These are phyloP conservation scores for Penicillium soppii DNA, from an alignment of 495 filamentous ascomycete genomes.

Conservation along the genomic window DNA sequence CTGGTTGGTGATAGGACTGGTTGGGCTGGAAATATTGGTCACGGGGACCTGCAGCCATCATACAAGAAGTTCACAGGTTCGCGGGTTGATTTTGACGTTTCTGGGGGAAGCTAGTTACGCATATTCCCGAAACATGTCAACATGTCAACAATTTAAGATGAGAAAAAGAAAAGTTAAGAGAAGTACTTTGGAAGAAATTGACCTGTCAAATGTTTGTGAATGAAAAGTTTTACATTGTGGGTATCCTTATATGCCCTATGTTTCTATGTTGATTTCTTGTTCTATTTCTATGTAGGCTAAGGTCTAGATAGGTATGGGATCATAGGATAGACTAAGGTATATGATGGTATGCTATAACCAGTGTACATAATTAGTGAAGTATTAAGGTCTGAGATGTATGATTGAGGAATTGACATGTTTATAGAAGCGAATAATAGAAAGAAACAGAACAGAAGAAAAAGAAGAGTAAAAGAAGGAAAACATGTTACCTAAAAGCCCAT, in stretches of 20 bases:
- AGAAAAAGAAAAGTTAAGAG: too few species aligned
- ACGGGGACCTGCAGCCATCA: slow-evolving; percentile 4
- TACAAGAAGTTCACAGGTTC: neutral
- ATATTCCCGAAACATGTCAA: slow-evolving; percentile 1
- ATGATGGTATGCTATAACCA: too few species aligned
- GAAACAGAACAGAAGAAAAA: neutral
- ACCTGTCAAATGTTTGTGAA: slow-evolving; percentile 1
- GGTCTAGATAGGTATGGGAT: too few species aligned
- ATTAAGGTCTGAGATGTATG: too few species aligned
- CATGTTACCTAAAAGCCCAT: slow-evolving; percentile 5
- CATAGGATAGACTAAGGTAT: too few species aligned
- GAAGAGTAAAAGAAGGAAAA: neutral
- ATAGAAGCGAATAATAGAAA: neutral
- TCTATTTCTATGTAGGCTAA: too few species aligned
- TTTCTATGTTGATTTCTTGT: too few species aligned
- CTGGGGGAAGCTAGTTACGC: slow-evolving; percentile 1
- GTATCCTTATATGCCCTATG: too few species aligned
- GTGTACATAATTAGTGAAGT: too few species aligned
- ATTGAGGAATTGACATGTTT: neutral
- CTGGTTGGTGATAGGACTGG: neutral
- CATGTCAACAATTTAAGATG: neutral
- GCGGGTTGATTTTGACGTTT: neutral
- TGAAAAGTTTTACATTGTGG: neutral
- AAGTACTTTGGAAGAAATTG: neutral
- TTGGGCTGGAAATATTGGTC: slow-evolving; percentile 2